phyloP scores from a whole-genome alignment of 345 rosid species.

The Iberis pinnata region DNA sequence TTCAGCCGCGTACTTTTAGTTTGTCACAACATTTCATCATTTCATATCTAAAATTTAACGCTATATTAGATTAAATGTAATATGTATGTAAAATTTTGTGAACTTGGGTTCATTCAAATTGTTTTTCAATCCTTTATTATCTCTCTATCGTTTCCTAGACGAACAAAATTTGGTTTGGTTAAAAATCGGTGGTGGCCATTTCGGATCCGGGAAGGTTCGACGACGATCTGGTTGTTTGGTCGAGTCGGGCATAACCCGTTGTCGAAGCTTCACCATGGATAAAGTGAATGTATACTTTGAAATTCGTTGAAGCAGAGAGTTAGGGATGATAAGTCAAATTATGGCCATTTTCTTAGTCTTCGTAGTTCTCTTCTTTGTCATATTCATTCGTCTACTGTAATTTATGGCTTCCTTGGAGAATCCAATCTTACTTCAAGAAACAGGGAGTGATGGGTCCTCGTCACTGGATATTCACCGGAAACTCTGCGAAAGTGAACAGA shows the following conservation, averaged over 20 bases:
- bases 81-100: no score
- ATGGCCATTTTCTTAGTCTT: constrained; percentile 22
- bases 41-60: no score
- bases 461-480: constrained; percentile 54
- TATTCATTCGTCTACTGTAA: constrained; percentile 30
- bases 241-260: constrained; percentile 42
- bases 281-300: constrained; percentile 51
- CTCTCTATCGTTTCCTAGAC: no score
- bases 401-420: constrained; percentile 52
- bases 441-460: constrained; percentile 52
- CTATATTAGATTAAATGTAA: no score
- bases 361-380: constrained; percentile 24
- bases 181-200: constrained; percentile 50
- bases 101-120: no score
- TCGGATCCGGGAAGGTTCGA: constrained; percentile 54
- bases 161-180: constrained; percentile 95
- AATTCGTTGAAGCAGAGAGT: neutral
- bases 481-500: constrained; percentile 44
- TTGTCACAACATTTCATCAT: no score
- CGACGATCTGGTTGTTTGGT: constrained; percentile 36
- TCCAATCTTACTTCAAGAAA: constrained; percentile 49
- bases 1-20: no score
- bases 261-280: constrained; percentile 44
- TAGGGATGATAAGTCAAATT: neutral
- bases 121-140: no score